Percentiles rank a stretch among this genome's conserved stretches.
Conservation (phyloP, 176 grass and related monocot genomes). For the Ensete glaucum region DNA sequence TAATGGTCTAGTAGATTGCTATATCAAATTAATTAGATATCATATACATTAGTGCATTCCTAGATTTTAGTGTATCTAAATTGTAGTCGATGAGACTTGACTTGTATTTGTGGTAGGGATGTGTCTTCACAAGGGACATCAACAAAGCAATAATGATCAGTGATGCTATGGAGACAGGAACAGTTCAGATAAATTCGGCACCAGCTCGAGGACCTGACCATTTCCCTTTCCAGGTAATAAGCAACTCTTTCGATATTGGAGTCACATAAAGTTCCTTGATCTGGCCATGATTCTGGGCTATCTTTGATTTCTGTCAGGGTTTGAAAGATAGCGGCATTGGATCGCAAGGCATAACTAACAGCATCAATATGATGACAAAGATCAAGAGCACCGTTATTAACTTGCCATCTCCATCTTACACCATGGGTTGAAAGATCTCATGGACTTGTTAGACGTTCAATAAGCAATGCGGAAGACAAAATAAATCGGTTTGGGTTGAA, state of each 20-base stretch:
- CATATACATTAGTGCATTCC: background rate
- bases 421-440: slow-evolving; percentile 58
- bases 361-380: slow-evolving; percentile 98
- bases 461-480: background rate
- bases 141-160: slow-evolving; percentile 96
- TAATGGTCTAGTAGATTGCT: no score
- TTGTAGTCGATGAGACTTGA: background rate
- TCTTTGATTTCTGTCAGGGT: slow-evolving; percentile 38
- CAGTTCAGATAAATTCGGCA: slow-evolving; percentile 94
- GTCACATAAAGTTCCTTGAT: slow-evolving; percentile 7
- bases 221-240: slow-evolving; percentile 88
- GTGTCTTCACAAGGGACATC: slow-evolving; percentile 88
- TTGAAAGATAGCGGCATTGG: slow-evolving; percentile 95
- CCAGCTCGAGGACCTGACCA: slow-evolving; percentile 92
- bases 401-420: slow-evolving; percentile 75
- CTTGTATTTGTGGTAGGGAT: slow-evolving; percentile 39
- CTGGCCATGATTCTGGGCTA: background rate
- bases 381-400: slow-evolving; percentile 98
- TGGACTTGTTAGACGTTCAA: background rate
- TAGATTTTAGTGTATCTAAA: background rate
- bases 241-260: background rate
- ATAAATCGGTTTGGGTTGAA: slow-evolving; percentile 38
- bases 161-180: slow-evolving; percentile 90
- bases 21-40: background rate
- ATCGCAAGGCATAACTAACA: slow-evolving; percentile 96